phyloP scores from a whole-genome alignment of 2,329 filamentous ascomycete species.

The Aschersonia sp. region DNA sequence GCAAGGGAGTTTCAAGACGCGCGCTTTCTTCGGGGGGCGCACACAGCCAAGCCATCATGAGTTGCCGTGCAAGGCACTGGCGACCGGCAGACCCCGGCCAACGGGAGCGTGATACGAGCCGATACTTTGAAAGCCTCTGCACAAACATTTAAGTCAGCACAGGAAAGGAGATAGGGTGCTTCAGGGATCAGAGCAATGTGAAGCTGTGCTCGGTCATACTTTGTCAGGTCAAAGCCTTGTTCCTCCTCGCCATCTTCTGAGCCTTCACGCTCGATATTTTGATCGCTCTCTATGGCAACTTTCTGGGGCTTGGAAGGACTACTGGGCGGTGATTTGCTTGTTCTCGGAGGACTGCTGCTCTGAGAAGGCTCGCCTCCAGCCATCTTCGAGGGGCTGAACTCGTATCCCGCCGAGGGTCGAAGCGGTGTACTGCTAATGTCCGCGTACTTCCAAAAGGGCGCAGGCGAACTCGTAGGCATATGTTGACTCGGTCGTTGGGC shows the following conservation, averaged over 20 bases:
- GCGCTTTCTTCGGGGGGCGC: no score
- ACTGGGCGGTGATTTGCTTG: slow-evolving; percentile 34
- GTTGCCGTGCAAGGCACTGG: slow-evolving; percentile 23
- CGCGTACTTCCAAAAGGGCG: slow-evolving; percentile 80
- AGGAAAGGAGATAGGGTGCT: neutral
- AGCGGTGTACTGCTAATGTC: slow-evolving; percentile 63
- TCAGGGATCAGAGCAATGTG: neutral
- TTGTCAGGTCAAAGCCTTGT: slow-evolving; percentile 42
- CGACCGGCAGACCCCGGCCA: slow-evolving; percentile 28
- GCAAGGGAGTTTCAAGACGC: no score
- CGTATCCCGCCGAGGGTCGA: slow-evolving; percentile 31
- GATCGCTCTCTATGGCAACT: slow-evolving; percentile 8
- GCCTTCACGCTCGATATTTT: slow-evolving; percentile 11
- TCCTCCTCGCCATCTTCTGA: slow-evolving; percentile 28
- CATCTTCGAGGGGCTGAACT: slow-evolving; percentile 44
- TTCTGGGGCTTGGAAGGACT: slow-evolving; percentile 33
- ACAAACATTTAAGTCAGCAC: neutral
- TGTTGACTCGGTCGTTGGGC: slow-evolving; percentile 71
- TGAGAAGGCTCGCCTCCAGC: slow-evolving; percentile 25
- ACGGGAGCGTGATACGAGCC: slow-evolving; percentile 46
- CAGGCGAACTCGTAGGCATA: slow-evolving; percentile 74
- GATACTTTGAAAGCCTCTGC: slow-evolving; percentile 50
- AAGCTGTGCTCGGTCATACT: slow-evolving; percentile 22
- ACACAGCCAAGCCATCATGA: slow-evolving; percentile 6
- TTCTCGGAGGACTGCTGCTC: slow-evolving; percentile 43